Base-by-base conservation (phyloP, 1,284 basidiomycete genomes). In the Rhodotorula sp. region DNA sequence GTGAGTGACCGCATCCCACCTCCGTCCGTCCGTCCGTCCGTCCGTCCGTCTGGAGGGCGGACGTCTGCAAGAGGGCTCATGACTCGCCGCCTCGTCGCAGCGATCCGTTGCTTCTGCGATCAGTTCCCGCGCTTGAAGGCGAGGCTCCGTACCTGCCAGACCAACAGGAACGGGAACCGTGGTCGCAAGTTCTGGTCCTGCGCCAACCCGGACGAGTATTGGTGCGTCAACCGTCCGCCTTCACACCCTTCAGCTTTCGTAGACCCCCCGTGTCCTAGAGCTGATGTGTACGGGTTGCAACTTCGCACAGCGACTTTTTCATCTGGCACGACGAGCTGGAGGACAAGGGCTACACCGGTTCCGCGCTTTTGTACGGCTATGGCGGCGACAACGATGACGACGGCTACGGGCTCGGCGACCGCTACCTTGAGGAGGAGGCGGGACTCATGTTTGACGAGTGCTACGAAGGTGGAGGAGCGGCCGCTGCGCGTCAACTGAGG, bases 71-170 rank as follows among this genome's bases (percentile, higher is more conserved):
- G 37, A 18, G n/a, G 14, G 4, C 24, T 17, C n/a, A n/a, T n/a
- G 6, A 20, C 33, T 49, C 48, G 6, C 46, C 18, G 6, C 8
- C n/a, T 3, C 45, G 26, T 6, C 26, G 4, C 61, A 54, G 61
- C 18, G 17, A 29, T 66, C 59, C 48, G 26, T 30, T 66, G 64
- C 59, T 66, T 55, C 64, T 66, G 64, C 53, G 59, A 66, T 45
- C 10, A 12, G 51, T 20, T n/a, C 26, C 64, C 58, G 12, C 55
- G 64, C 15, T 15, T 48, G 12, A 45, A 56, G 30, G 58, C 59
- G 4, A 24, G 12, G 10, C 24, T 55, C 3, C n/a, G 17, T 7
- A 60, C 37, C 14, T 60, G 59, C 10, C 49, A 29, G 45, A 58
- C 30, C 44, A 66, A 66, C 45, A 29, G 44, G 45, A 61, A 48